Percentiles rank a stretch among this genome's conserved stretches.
Evolutionary conservation across 371 early-diverging fungal species (phyloP).

Genomic region (Zopfochytrium polystomum): DNA sequence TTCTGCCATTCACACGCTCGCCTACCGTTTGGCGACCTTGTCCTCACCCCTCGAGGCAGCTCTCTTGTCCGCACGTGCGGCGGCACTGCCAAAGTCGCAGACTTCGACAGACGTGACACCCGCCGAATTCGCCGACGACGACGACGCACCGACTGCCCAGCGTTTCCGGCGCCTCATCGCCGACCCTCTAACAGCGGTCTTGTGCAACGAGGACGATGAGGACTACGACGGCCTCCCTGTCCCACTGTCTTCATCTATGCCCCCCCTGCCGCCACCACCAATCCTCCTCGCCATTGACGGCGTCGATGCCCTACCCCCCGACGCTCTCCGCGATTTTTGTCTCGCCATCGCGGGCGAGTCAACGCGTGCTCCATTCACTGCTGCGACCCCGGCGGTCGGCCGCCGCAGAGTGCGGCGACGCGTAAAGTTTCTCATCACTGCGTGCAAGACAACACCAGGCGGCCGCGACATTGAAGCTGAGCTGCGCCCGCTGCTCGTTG

Average conservation of each 20-base stretch:
- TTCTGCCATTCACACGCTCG: conserved; percentile 17
- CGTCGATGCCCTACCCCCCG: conserved; percentile 12
- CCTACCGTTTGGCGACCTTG: conserved; percentile 16
- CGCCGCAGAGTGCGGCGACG: too few relatives aligned
- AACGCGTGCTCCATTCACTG: conserved; percentile 15
- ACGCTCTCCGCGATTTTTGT: conserved; percentile 11
- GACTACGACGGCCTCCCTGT: too few relatives aligned
- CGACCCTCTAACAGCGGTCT: conserved; percentile 15
- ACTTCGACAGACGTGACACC: not conserved
- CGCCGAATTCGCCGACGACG: not conserved
- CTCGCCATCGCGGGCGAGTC: not conserved
- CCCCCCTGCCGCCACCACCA: too few relatives aligned
- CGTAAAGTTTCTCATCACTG: too few relatives aligned
- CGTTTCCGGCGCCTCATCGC: conserved; percentile 14
- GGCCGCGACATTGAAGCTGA: too few relatives aligned
- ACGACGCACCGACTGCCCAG: conserved; percentile 7
- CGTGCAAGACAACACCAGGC: too few relatives aligned
- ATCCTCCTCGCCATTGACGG: conserved; percentile 26
- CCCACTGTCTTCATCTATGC: too few relatives aligned
- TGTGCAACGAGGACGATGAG: too few relatives aligned
- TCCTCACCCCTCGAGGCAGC: too few relatives aligned
- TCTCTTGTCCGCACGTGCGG: conserved; percentile 1
- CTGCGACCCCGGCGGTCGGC: not conserved
- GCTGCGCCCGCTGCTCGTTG: too few relatives aligned
- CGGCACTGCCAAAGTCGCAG: conserved; percentile 1